Percentiles rank a stretch among this genome's conserved stretches.
These are phyloP conservation scores for Barnettozyma wickerhamii DNA, from an alignment of 805 yeast genomes.

Conservation along the genomic window DNA sequence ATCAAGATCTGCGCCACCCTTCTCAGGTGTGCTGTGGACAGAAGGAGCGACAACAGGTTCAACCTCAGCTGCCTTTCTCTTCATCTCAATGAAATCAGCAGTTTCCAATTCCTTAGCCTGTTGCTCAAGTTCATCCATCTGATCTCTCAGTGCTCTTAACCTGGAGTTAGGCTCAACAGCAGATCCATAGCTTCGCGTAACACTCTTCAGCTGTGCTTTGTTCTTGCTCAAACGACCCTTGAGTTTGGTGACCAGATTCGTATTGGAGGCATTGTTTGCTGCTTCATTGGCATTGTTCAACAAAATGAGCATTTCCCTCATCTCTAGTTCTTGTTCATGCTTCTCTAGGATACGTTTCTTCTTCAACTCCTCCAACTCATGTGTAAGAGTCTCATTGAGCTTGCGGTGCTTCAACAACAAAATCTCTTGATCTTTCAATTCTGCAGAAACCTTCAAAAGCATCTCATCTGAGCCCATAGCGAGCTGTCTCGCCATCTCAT, in stretches of 20 bases:
- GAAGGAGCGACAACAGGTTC: conserved; percentile 18
- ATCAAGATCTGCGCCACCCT: too few relatives aligned
- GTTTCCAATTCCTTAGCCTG: conserved; percentile 85
- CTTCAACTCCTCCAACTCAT: conserved; percentile 60
- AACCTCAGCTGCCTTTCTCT: conserved; percentile 13
- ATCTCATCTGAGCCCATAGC: conserved; percentile 75
- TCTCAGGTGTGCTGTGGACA: conserved; percentile 23
- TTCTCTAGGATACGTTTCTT: conserved; percentile 53
- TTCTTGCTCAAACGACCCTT: conserved; percentile 35
- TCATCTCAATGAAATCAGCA: conserved; percentile 66
- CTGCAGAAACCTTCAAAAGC: conserved; percentile 53
- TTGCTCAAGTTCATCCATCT: conserved; percentile 79
- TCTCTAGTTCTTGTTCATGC: conserved; percentile 71
- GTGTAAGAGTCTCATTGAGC: conserved; percentile 53
- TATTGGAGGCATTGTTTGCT: conserved; percentile 28
- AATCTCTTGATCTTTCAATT: conserved; percentile 58
- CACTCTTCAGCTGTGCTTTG: conserved; percentile 38
- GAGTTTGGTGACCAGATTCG: conserved; percentile 34
- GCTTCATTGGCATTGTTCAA: conserved; percentile 42
- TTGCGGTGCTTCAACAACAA: conserved; percentile 57
- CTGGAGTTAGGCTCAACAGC: conserved; percentile 74
- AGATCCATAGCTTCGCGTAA: conserved; percentile 42
- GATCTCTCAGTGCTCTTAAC: conserved; percentile 67
- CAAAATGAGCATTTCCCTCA: conserved; percentile 66
- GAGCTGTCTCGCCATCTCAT: conserved; percentile 60